Evolutionary conservation across 768 basidiomycete species (phyloP), one percentile per base, ranked within the genome.

Genomic region (Amanita subjunquillea): DNA sequence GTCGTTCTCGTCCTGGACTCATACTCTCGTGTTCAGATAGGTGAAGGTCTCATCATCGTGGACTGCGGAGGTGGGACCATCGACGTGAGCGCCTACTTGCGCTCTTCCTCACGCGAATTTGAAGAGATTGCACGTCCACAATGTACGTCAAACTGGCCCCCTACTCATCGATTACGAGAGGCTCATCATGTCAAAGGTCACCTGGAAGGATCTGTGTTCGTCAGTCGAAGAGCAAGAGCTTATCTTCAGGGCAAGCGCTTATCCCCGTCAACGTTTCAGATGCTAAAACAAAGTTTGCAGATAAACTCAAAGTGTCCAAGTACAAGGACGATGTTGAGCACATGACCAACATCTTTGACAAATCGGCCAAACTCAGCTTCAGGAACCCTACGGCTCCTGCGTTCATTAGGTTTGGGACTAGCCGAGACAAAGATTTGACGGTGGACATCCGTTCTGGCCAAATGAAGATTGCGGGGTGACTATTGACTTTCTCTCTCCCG

Each of bases 181-280:
- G 10, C 29, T 29, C 2, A 22, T 13, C 29, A 8, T 27, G n/a
- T 12, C 46, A 38, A n/a, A 79, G 78, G 76, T 57, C 69, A 68
- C 37, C 68, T 79, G 44, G 66, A 72, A 53, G 78, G 78, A 20
- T 77, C 78, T 0, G 67, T 77, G 3, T 79, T 76, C 53, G 73
- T 80, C 27, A 77, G 67, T 23, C 68, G 67, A 34, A 69, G 72
- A 22, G 77, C 77, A 13, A 60, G 61, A 1, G 50, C 61, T 22
- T 69, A 69, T 59, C 63, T 80, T 2, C 54, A 65, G 53, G 58
- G 77, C 77, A 57, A 41, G 22, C 9, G 5, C 23, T 8, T 37
- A 6, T 5, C 5, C 10, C 10, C 29, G 32, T 17, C 44, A 20
- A 32, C 17, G 23, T 42, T 10, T 23, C 17, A 5, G 10, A 22